Evolutionary conservation across 2,329 filamentous ascomycete genomes (phyloP).

Genomic region (Pseudohalonectria lignicola): DNA sequence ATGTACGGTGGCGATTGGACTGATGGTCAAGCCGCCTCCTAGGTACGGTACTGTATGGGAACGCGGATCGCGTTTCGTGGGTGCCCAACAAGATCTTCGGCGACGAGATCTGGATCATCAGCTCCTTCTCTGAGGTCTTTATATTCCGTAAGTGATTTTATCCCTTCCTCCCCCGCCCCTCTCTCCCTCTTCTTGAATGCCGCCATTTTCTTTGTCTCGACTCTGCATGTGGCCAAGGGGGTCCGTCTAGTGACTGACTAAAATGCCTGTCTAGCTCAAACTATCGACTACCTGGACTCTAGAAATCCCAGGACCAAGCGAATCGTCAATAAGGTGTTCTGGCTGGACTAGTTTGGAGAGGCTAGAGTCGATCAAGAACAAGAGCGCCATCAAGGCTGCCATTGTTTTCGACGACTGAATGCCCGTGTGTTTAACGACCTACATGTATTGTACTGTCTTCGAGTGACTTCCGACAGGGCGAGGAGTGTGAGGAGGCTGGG

Average conservation of each 20-base stretch:
- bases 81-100: constrained; percentile 61
- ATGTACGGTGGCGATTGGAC: too few species aligned
- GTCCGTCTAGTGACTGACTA: too few species aligned
- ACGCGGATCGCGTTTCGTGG: constrained; percentile 52
- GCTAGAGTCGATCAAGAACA: constrained; percentile 60
- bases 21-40: background rate
- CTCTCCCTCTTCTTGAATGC: too few species aligned
- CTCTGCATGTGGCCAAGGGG: background rate
- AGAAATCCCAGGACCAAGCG: constrained; percentile 53
- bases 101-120: constrained; percentile 60
- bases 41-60: constrained; percentile 51
- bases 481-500: background rate
- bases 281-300: constrained; percentile 41
- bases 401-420: constrained; percentile 61
- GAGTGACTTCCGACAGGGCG: too few species aligned
- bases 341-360: constrained; percentile 61
- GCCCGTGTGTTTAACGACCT: too few species aligned
- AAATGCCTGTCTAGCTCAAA: constrained; percentile 49
- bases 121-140: constrained; percentile 63
- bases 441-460: too few species aligned
- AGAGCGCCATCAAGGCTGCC: constrained; percentile 63
- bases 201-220: background rate
- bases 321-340: constrained; percentile 64
- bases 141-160: too few species aligned
- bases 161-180: too few species aligned